phyloP scores from a whole-genome alignment of 208 protist species.

The Acanthamoeba divionensis region DNA sequence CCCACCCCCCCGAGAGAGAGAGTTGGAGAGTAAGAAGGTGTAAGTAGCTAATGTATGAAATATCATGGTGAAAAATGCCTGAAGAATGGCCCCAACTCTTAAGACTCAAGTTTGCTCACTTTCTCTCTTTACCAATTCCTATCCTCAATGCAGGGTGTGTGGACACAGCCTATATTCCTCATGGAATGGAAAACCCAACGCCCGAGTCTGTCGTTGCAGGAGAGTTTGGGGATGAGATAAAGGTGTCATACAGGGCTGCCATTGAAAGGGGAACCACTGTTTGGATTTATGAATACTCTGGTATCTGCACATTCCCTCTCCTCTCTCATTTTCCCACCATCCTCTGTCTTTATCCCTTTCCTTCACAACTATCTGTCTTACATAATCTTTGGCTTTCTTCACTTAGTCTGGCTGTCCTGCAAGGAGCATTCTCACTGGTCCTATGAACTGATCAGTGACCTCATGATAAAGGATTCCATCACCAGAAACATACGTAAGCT shows the following conservation, averaged over 20 bases:
- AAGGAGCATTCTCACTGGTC: neutral
- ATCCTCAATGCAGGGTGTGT: neutral
- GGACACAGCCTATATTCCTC: neutral
- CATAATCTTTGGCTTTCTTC: neutral
- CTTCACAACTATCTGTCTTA: neutral
- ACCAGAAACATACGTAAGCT: neutral
- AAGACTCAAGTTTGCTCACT: no score
- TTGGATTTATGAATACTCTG: no score
- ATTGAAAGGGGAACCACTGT: no score
- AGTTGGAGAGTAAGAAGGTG: no score
- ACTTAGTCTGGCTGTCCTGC: conserved; percentile 1
- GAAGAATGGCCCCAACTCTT: no score
- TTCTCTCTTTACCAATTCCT: no score
- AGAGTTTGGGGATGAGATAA: conserved; percentile 19
- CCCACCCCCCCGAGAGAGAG: no score
- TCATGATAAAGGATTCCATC: conserved; percentile 32
- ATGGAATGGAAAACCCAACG: fast-evolving
- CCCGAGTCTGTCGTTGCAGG: neutral
- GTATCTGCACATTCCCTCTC: neutral
- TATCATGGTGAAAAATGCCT: no score
- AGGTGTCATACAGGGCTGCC: neutral
- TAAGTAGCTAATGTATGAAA: no score
- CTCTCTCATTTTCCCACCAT: neutral
- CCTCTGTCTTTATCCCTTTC: neutral
- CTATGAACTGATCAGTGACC: neutral